Base-by-base conservation (phyloP, 805 yeast genomes). In the Ogataea trehalophila region DNA sequence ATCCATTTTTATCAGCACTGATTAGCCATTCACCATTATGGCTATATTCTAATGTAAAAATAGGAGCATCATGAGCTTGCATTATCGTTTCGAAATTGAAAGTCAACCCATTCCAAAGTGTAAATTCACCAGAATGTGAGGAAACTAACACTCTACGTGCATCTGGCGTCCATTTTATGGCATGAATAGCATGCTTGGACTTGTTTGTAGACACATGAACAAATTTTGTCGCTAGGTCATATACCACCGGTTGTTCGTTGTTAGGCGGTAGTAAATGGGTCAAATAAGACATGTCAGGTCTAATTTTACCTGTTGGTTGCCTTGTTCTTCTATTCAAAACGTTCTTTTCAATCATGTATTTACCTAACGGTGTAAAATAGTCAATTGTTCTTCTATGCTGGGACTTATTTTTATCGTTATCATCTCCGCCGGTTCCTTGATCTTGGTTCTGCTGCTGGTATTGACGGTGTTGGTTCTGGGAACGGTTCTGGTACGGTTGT, bases 41-140 rank as follows among this genome's bases (percentile, higher is more conserved):
- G 6, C 94, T 83, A 68, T 92, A 94, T 54, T 79, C 76, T 60
- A 89, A 70, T 1, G 92, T 74, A 33, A 90, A 76, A 35, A 94
- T 85, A 0, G 97, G 90, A 50, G 85, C 75, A 64, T 94, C 99
- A 67, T 94, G 99, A 1, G 98, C 98, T 71, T 94, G 99, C 95
- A 91, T 94, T 54, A 94, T 90, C 46, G 96, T 88, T 65, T 94
- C 99, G 63, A 94, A 90, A 62, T 88, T 89, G 69, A 92, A 94
- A 9, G 96, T 85, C 74, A 87, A 79, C 11, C 98, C 97, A 65
- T 91, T 90, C 98, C 98, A 94, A 41, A 94, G 72, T 13, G 98
- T 91, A 67, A 94, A 91, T 64, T 94, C 99, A 38, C 99, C 99
- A 47, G 88, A 80, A 68, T 87, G 89, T 29, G 92, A 81, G 0